Base-by-base conservation (phyloP, 1,139 yeast species). In the Saccharomyces hybrid region DNA sequence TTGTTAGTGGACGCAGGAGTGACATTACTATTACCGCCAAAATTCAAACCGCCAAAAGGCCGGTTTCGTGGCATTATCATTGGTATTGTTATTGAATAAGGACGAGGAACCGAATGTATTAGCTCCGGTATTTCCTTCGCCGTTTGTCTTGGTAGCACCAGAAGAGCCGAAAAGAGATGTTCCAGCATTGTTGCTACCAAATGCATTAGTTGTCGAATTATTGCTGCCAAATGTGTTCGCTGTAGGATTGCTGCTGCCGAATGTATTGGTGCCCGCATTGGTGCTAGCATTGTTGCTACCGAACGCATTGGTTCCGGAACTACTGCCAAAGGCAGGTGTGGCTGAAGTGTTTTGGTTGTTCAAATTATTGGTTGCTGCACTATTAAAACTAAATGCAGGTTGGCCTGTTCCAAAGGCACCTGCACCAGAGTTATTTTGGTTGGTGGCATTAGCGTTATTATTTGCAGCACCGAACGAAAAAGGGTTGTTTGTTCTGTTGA, bases 31-130 rank as follows among this genome's bases (percentile, higher is more conserved):
- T 47, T 50, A 16, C 29, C 14, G n/a, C 26, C 48, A 28, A 32
- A 27, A 32, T 54, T 59, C 24, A 61, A 42, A 12, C 58, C 58
- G 7, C 65, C 65, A 42, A 67, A 67, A 62, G 2, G 65, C 60
- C 11, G 65, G 59, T 31, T 58, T 57, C 14, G 54, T 56, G 46
- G 44, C 62, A 44, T 58, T 52, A 42, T 11, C 19, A 14, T 16
- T 19, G 16, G 52, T 44, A 16, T 19, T 16, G 44, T 19, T 38
- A 38, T 19, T 38, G 44, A 38, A 38, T 38, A 38, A 16, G 26
- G 44, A 38, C 7, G 44, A 16, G 4, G 44, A 38, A 4, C n/a
- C 44, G 11, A 38, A 38, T 16, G 44, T 16, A 19, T 38, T 38
- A 7, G 24, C 26, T 38, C 21, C 41, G 19, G 19, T 14, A n/a